These are phyloP conservation scores for Ophiobolus disseminans DNA, from an alignment of 2,329 filamentous ascomycete genomes.

Conservation along the genomic window DNA sequence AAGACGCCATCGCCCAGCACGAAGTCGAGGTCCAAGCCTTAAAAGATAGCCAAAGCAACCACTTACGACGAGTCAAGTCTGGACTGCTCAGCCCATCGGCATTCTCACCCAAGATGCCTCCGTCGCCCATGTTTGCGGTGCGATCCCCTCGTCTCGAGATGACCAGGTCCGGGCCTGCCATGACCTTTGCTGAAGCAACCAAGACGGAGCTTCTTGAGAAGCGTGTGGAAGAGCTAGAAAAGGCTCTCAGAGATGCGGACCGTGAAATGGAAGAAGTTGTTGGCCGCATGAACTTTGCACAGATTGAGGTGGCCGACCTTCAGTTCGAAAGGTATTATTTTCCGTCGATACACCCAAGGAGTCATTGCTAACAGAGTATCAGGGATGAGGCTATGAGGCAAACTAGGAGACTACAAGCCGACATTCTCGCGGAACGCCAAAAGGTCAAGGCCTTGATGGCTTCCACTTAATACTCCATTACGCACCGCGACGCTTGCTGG, in stretches of 20 bases:
- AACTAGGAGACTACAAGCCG: conserved; percentile 72
- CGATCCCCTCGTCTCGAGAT: conserved; percentile 67
- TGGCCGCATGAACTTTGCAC: conserved; percentile 78
- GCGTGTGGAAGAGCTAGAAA: conserved; percentile 84
- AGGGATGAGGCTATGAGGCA: conserved; percentile 76
- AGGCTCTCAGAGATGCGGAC: conserved; percentile 76
- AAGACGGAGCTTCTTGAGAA: conserved; percentile 78
- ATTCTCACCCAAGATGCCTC: conserved; percentile 66
- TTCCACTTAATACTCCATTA: conserved; percentile 21
- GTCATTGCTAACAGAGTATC: conserved; percentile 14
- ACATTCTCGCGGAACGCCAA: conserved; percentile 69
- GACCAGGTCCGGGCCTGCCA: conserved; percentile 66
- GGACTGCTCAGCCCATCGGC: conserved; percentile 55
- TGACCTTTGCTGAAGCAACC: conserved; percentile 70
- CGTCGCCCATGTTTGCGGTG: conserved; percentile 67
- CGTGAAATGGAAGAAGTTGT: conserved; percentile 85
- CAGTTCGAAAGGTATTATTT: conserved; percentile 67
- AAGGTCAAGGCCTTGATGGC: conserved; percentile 62
- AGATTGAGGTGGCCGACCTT: conserved; percentile 82
- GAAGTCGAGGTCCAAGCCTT: conserved; percentile 83
- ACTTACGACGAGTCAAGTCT: conserved; percentile 75
- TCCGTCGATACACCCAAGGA: neutral
- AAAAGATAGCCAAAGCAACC: conserved; percentile 76
- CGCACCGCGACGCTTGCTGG: conserved; percentile 20
- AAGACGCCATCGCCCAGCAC: conserved; percentile 81